Evolutionary conservation across 164 flowering plant genomes (phyloP).

Genomic region (Vitis labrusca): DNA sequence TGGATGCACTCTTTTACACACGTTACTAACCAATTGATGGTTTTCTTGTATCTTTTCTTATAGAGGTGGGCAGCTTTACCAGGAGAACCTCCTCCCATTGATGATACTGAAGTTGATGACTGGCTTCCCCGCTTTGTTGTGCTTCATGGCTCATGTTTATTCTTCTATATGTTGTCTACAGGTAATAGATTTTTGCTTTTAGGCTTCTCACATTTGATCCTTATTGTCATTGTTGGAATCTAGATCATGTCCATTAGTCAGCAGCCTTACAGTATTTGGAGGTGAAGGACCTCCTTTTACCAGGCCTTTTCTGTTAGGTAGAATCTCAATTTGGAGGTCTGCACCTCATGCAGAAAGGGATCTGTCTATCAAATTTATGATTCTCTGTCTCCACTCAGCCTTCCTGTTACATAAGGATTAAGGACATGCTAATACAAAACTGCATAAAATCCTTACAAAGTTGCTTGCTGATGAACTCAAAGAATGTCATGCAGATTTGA

Average conservation of each 20-base stretch:
- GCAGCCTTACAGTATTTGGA: too few species aligned
- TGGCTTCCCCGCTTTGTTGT: constrained; percentile 97
- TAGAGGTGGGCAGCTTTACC: constrained; percentile 93
- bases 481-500: constrained; percentile 59
- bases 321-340: background rate
- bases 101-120: constrained; percentile 92
- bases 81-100: constrained; percentile 86
- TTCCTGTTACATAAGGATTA: too few species aligned
- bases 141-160: constrained; percentile 90
- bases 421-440: too few species aligned
- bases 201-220: background rate
- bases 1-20: background rate
- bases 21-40: background rate
- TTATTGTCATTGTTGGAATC: background rate
- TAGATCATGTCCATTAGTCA: background rate
- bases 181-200: constrained; percentile 38
- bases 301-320: too few species aligned
- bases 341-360: background rate
- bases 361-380: too few species aligned
- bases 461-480: constrained; percentile 7
- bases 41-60: constrained; percentile 2
- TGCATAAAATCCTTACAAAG: background rate
- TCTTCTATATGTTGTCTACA: constrained; percentile 65
- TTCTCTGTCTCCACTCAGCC: too few species aligned
- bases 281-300: too few species aligned